Percentiles rank a stretch among this genome's conserved stretches.
These are phyloP conservation scores for Ajuga reptans DNA, from an alignment of 305 asterid genomes.

Conservation along the genomic window DNA sequence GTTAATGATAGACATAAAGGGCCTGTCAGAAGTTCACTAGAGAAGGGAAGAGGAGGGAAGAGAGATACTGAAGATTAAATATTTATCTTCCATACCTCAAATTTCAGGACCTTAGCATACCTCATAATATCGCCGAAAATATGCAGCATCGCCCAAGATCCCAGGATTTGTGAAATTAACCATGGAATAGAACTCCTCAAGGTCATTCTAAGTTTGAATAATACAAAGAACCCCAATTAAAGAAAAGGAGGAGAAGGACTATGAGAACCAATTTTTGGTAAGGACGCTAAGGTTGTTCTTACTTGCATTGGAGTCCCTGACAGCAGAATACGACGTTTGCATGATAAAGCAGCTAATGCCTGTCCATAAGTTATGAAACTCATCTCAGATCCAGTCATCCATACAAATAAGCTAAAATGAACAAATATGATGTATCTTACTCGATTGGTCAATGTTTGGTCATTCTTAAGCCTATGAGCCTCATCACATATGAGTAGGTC, in stretches of 20 bases:
- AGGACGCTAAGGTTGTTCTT: constrained; percentile 28
- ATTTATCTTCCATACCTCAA: no score
- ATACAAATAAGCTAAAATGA: constrained; percentile 22
- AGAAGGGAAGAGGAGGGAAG: not conserved
- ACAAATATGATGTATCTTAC: constrained; percentile 41
- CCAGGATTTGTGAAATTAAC: constrained; percentile 95
- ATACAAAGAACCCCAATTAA: constrained; percentile 15
- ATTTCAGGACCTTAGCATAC: constrained; percentile 34
- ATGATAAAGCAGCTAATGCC: constrained; percentile 88
- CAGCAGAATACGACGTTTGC: constrained; percentile 77
- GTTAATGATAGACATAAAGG: no score
- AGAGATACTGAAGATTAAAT: no score
- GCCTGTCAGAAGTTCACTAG: not conserved
- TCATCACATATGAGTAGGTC: constrained; percentile 97
- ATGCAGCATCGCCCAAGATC: constrained; percentile 76
- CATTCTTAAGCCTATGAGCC: constrained; percentile 96
- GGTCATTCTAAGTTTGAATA: constrained; percentile 62
- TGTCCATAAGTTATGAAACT: constrained; percentile 33
- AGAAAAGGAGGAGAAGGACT: not conserved
- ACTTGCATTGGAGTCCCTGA: constrained; percentile 99
- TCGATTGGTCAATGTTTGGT: constrained; percentile 90
- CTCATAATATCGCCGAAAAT: constrained; percentile 92
- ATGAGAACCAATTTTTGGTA: constrained; percentile 10
- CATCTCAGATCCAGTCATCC: constrained; percentile 23
- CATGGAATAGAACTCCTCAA: constrained; percentile 97